phyloP scores from a whole-genome alignment of 495 filamentous ascomycete species.

The Penicillium roqueforti region DNA sequence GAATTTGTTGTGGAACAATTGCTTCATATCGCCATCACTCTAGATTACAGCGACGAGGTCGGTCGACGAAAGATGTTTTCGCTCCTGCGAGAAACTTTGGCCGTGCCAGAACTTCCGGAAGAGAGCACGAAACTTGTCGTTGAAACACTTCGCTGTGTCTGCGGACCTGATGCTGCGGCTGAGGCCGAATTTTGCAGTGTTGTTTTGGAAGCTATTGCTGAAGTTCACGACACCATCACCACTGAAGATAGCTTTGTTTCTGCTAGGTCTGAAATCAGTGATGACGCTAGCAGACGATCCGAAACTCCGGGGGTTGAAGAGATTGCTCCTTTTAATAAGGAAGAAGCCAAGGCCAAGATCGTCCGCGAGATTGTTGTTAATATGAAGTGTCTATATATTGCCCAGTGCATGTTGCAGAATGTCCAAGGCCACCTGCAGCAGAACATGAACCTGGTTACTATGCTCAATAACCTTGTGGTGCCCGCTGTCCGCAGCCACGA shows the following conservation, averaged over 20 bases:
- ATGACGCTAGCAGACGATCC: conserved; percentile 47
- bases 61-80: conserved; percentile 93
- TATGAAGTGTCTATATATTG: conserved; percentile 96
- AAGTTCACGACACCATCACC: conserved; percentile 87
- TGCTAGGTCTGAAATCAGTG: conserved; percentile 76
- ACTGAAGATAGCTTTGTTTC: conserved; percentile 87
- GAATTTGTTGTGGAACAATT: conserved; percentile 96
- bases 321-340: conserved; percentile 54
- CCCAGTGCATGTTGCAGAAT: conserved; percentile 94
- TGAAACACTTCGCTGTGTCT: conserved; percentile 75
- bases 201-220: conserved; percentile 87
- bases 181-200: conserved; percentile 93
- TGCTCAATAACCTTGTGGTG: conserved; percentile 95
- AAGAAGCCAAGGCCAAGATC: conserved; percentile 74
- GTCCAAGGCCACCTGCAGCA: conserved; percentile 78
- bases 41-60: conserved; percentile 95
- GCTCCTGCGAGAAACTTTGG: conserved; percentile 76
- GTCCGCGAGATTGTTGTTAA: conserved; percentile 90
- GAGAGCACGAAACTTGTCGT: conserved; percentile 86
- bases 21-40: conserved; percentile 81
- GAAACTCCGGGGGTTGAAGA: conserved; percentile 45
- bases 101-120: conserved; percentile 83
- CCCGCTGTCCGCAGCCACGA: conserved; percentile 92
- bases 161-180: conserved; percentile 68
- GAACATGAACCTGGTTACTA: conserved; percentile 82